Evolutionary conservation across 108 stramenopile genomes (phyloP).

Genomic region (Cyclotella baltica): DNA sequence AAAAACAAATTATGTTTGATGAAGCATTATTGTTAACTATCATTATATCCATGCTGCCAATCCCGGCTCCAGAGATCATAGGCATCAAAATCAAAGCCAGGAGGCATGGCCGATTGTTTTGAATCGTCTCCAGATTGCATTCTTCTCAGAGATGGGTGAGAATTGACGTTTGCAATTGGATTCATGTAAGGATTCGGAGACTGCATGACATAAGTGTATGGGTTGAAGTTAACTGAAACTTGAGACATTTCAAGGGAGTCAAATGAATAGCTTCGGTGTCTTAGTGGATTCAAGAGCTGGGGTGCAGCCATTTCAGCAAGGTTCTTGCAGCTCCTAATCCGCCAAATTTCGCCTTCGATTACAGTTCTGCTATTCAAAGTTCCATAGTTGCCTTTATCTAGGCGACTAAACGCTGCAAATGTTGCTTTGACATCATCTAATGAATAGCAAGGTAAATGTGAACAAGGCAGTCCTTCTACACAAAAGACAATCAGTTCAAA

Average conservation of each 20-base stretch:
- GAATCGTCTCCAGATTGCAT: slow-evolving; percentile 7
- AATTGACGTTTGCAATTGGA: neutral
- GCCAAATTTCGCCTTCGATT: slow-evolving; percentile 54
- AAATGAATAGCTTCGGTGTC: slow-evolving; percentile 11
- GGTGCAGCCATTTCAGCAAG: slow-evolving; percentile 23
- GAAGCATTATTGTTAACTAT: neutral
- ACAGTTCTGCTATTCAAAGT: slow-evolving; percentile 55
- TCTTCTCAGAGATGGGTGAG: slow-evolving; percentile 9
- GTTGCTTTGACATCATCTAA: slow-evolving; percentile 77
- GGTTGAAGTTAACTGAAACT: slow-evolving; percentile 20
- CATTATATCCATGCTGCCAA: neutral
- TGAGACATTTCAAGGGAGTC: slow-evolving; percentile 18
- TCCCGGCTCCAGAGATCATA: slow-evolving; percentile 19
- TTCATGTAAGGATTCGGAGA: slow-evolving; percentile 32
- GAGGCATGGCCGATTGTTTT: neutral
- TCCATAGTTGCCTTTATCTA: slow-evolving; percentile 83
- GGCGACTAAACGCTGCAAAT: slow-evolving; percentile 82
- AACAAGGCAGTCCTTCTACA: neutral
- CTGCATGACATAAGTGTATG: slow-evolving; percentile 11
- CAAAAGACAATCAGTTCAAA: too few relatives aligned
- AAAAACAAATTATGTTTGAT: neutral
- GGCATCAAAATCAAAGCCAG: slow-evolving; percentile 30
- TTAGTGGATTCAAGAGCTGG: neutral
- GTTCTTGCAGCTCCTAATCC: slow-evolving; percentile 32
- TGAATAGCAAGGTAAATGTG: neutral